These are phyloP conservation scores for Coemansia sp. DNA, from an alignment of 192 early-diverging fungal species.

Conservation along the genomic window DNA sequence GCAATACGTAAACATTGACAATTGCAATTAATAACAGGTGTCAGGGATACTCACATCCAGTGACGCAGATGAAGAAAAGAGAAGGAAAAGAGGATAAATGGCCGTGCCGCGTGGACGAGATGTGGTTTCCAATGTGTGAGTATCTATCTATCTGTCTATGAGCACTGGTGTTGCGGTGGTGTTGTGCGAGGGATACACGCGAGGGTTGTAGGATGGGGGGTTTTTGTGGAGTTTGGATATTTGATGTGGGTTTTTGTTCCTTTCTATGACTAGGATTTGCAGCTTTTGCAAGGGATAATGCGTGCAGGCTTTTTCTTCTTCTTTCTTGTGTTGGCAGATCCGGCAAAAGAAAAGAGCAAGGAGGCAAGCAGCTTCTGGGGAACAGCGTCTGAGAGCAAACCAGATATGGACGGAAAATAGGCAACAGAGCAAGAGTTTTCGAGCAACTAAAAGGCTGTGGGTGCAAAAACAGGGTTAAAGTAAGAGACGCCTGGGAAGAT, in stretches of 20 bases:
- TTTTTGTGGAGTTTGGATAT: too few relatives aligned
- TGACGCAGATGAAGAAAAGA: not conserved
- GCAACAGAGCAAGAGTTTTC: not conserved
- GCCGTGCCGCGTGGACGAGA: not conserved
- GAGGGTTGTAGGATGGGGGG: too few relatives aligned
- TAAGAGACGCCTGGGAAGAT: not conserved
- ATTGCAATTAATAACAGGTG: not conserved
- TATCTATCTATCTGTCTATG: not conserved
- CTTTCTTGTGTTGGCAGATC: too few relatives aligned
- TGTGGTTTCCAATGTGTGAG: not conserved
- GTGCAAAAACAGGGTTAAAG: not conserved
- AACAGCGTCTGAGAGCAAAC: not conserved
- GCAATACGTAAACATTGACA: not conserved
- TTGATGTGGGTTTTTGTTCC: not conserved
- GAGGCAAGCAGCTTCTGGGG: not conserved
- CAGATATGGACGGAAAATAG: not conserved
- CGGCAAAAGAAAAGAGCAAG: not conserved
- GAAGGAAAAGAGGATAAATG: not conserved
- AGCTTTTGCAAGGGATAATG: not conserved
- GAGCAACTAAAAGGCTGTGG: not conserved
- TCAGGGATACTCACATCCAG: slow-evolving; percentile 6
- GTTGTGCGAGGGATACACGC: too few relatives aligned
- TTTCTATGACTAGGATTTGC: not conserved
- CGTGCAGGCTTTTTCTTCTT: not conserved
- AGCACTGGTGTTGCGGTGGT: not conserved